phyloP scores from a whole-genome alignment of 2,329 filamentous ascomycete genomes.

The Lecanoromycetidae sp. region DNA sequence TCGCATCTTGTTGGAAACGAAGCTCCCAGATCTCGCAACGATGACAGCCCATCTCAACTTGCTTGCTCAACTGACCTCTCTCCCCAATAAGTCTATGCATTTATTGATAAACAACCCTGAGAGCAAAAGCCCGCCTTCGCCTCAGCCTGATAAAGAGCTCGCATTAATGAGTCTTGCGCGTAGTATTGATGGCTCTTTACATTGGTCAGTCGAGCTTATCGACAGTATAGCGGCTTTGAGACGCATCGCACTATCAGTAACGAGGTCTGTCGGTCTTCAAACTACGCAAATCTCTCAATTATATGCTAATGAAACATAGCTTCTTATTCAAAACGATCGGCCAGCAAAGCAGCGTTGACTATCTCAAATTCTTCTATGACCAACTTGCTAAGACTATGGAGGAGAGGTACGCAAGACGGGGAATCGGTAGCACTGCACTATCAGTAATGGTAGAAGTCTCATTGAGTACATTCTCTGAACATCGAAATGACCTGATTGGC shows the following conservation, averaged over 20 bases:
- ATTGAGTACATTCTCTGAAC: neutral
- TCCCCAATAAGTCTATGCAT: constrained; percentile 3
- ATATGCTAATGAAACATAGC: constrained; percentile 1
- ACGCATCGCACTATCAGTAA: constrained; percentile 2
- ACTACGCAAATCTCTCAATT: neutral
- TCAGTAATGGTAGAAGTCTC: neutral
- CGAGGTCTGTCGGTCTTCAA: neutral
- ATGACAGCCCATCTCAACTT: constrained; percentile 3
- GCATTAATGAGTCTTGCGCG: constrained; percentile 2
- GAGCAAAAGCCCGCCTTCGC: neutral
- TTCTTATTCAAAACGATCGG: constrained; percentile 8
- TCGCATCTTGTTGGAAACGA: constrained; percentile 3
- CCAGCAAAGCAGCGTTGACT: neutral
- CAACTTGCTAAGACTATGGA: neutral
- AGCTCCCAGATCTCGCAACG: neutral
- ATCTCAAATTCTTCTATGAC: constrained; percentile 4
- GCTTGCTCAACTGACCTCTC: constrained; percentile 4
- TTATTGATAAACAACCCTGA: neutral
- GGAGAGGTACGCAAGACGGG: neutral
- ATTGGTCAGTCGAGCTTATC: neutral
- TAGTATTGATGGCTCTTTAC: neutral
- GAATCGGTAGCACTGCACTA: neutral
- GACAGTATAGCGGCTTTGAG: constrained; percentile 1
- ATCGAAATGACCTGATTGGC: neutral
- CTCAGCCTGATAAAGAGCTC: neutral